phyloP scores from a whole-genome alignment of 2,329 filamentous ascomycete species.

The Aspergillus texensis region DNA sequence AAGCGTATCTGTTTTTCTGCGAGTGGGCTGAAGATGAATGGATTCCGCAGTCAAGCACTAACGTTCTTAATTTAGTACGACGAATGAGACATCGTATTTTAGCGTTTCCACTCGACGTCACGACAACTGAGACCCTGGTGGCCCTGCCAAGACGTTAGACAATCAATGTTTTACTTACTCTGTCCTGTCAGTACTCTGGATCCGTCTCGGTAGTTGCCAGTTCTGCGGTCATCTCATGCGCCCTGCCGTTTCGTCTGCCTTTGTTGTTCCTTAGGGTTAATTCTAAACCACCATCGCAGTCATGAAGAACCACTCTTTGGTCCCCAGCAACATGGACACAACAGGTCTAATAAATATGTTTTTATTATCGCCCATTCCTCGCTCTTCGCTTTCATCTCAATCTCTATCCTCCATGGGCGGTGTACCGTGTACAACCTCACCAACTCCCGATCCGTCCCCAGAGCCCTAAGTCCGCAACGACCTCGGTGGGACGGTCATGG shows the following conservation, averaged over 20 bases:
- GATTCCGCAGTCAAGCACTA: not conserved
- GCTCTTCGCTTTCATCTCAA: no score
- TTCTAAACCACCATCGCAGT: no score
- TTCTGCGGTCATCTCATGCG: no score
- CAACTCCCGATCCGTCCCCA: no score
- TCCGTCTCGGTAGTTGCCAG: not conserved
- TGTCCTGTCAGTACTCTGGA: not conserved
- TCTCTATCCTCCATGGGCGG: not conserved
- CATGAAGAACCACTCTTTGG: no score
- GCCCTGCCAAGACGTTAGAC: slow-evolving; percentile 3
- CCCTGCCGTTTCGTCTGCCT: no score
- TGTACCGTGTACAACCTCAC: not conserved
- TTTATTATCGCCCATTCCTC: no score
- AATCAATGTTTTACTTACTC: not conserved
- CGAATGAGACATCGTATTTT: slow-evolving; percentile 4
- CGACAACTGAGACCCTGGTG: not conserved
- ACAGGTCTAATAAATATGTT: no score
- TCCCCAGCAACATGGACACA: no score
- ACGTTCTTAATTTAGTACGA: slow-evolving; percentile 5
- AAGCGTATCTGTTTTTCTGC: not conserved
- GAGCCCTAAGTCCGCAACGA: not conserved
- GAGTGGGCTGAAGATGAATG: not conserved
- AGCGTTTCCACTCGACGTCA: slow-evolving; percentile 1
- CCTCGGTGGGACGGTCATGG: not conserved
- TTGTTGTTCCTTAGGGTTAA: no score